Evolutionary conservation across 2,329 filamentous ascomycete genomes (phyloP), one percentile per base, ranked within the genome.

Genomic region (Colletotrichum falcatum): DNA sequence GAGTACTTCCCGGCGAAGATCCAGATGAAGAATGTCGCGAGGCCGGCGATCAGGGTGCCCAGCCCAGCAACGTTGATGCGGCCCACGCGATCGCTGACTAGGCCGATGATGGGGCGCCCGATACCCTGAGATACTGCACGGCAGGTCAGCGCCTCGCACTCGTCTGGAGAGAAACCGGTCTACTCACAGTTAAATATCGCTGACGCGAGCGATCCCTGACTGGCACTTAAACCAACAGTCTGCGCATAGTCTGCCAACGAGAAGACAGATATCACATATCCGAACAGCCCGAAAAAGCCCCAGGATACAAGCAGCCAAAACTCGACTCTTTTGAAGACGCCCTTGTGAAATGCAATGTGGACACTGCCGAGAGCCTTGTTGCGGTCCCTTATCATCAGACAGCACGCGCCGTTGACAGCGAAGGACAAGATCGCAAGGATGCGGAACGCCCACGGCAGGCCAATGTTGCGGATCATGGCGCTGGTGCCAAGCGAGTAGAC

Each of bases 191-290:
- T 95, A 74, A 95, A 86, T 46, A 94, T 80, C 5, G 93, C 93
- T n/a, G 89, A 91, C 55, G 94, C 85, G 20, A 94, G 83, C 0
- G 90, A 90, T 8, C 91, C 92, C 76, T 95, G 89, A 6, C 87
- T 84, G 2, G 91, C 83, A 1, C 85, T 84, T 37, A 94, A 86
- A 1, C 92, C 92, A 53, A 94, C 87, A 5, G 85, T 86, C 66
- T 87, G 85, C 46, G 91, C 91, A 76, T 94, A 95, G 77, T 91
- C 92, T 18, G 92, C 90, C 55, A 95, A 81, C 14, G 89, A 92
- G 79, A 94, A 95, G 54, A 94, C 86, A n/a, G 94, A 84, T 5
- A 94, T 91, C 33, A 93, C 86, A 75, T 95, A 95, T 6, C 87
- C 92, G 18, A 95, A 81, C 81, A 95, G 89, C 70, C 87, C 90